Evolutionary conservation across 2,329 filamentous ascomycete species (phyloP).

Genomic region (Diaporthe caulivora): DNA sequence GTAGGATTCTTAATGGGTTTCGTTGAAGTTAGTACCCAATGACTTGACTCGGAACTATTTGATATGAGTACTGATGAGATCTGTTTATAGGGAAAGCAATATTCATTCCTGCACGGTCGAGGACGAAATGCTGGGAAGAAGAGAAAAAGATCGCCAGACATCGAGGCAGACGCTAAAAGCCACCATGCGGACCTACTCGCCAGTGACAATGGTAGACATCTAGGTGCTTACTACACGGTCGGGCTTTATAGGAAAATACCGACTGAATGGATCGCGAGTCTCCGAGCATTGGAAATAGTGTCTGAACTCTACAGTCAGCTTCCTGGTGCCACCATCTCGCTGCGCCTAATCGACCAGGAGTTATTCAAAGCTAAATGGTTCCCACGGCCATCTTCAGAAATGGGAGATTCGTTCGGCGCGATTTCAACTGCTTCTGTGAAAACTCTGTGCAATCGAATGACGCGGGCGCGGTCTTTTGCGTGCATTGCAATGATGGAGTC

Average conservation of each 20-base stretch:
- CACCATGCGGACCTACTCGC: not conserved
- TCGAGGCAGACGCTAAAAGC: not conserved
- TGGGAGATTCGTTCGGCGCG: not conserved
- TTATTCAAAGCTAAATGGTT: not conserved
- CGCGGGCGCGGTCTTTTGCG: not conserved
- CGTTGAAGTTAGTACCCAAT: not conserved
- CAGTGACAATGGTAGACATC: not conserved
- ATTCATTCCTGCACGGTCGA: not conserved
- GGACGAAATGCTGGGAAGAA: not conserved
- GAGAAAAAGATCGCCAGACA: not conserved
- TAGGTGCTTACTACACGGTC: not conserved
- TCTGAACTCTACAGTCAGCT: constrained; percentile 3
- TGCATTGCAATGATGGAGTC: constrained; percentile 2
- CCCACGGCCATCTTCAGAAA: not conserved
- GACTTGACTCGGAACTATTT: not conserved
- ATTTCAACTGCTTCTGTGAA: not conserved
- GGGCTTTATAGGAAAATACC: not conserved
- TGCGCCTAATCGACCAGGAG: not conserved
- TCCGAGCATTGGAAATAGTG: not conserved
- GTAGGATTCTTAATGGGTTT: not conserved
- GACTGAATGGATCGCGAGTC: not conserved
- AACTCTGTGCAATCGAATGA: not conserved
- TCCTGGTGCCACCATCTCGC: not conserved
- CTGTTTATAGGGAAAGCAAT: not conserved
- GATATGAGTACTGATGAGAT: not conserved